A percentile compares a stretch with the other conserved stretches of the same genome.
These are phyloP conservation scores for Sclerotinia subarctica DNA, from an alignment of 2,329 filamentous ascomycete genomes.

Conservation along the genomic window DNA sequence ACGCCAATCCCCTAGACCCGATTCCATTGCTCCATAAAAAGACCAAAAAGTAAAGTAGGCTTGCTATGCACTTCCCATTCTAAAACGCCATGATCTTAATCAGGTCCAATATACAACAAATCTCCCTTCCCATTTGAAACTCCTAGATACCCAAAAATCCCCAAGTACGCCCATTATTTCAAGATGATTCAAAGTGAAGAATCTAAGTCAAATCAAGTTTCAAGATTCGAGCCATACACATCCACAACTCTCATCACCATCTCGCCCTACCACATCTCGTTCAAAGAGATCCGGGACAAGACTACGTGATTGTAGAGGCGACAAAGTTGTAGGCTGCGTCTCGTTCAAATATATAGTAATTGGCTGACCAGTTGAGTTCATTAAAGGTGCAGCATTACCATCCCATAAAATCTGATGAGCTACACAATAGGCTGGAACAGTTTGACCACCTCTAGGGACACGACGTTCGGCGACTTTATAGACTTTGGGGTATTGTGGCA, in stretches of 20 bases:
- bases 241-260: conserved; percentile 17
- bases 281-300: neutral
- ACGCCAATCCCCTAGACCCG: neutral
- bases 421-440: conserved; percentile 57
- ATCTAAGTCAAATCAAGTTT: neutral
- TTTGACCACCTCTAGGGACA: conserved; percentile 28
- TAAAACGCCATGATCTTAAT: neutral
- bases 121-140: neutral
- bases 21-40: neutral
- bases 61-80: conserved; percentile 15
- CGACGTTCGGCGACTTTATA: conserved; percentile 67
- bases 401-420: conserved; percentile 59
- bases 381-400: conserved; percentile 37
- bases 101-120: neutral
- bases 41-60: neutral
- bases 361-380: conserved; percentile 32
- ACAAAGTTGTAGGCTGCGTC: conserved; percentile 28
- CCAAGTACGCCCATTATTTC: neutral
- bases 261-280: conserved; percentile 8
- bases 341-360: conserved; percentile 35
- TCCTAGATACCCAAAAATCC: neutral
- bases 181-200: neutral
- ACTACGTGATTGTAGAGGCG: conserved; percentile 21
- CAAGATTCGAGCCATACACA: conserved; percentile 24
- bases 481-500: conserved; percentile 51